A percentile compares a stretch with the other conserved stretches of the same genome.
phyloP scores from a whole-genome alignment of 1,284 basidiomycete species.

The Sporisorium exsertum region DNA sequence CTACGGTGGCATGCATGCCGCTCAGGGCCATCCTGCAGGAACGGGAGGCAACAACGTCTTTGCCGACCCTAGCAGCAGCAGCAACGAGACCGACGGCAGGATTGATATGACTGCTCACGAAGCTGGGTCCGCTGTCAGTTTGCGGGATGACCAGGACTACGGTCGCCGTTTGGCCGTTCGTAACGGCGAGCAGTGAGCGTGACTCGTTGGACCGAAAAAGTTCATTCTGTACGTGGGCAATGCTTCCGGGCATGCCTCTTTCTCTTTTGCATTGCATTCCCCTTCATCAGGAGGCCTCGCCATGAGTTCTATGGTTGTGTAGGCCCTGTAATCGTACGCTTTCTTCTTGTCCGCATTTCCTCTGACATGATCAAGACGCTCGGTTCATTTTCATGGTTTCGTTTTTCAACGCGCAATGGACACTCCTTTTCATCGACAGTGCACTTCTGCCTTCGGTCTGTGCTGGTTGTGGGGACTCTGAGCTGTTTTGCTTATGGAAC shows the following conservation, averaged over 20 bases:
- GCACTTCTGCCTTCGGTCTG: not conserved
- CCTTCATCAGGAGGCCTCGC: not conserved
- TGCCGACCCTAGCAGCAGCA: constrained; percentile 50
- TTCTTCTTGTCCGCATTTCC: not conserved
- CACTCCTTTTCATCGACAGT: not conserved
- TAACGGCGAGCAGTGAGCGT: constrained; percentile 27
- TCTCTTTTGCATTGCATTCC: not conserved
- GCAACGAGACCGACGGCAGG: constrained; percentile 51
- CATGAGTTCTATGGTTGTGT: not conserved
- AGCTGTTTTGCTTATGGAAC: not conserved
- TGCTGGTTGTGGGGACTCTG: too few relatives aligned
- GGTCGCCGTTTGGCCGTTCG: constrained; percentile 51
- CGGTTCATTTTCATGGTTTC: not conserved
- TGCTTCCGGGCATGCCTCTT: not conserved
- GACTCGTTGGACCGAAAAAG: not conserved
- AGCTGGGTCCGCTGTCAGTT: constrained; percentile 37
- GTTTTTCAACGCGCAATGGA: constrained; percentile 6
- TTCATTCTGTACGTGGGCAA: not conserved
- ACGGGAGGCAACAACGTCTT: constrained; percentile 50
- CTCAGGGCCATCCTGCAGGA: constrained; percentile 5
- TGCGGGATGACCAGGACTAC: constrained; percentile 61
- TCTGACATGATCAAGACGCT: not conserved
- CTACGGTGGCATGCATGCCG: constrained; percentile 24
- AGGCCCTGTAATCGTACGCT: constrained; percentile 7
- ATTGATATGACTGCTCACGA: constrained; percentile 51